phyloP scores from a whole-genome alignment of 164 flowering plant species.

The Cinnamomum micranthum region DNA sequence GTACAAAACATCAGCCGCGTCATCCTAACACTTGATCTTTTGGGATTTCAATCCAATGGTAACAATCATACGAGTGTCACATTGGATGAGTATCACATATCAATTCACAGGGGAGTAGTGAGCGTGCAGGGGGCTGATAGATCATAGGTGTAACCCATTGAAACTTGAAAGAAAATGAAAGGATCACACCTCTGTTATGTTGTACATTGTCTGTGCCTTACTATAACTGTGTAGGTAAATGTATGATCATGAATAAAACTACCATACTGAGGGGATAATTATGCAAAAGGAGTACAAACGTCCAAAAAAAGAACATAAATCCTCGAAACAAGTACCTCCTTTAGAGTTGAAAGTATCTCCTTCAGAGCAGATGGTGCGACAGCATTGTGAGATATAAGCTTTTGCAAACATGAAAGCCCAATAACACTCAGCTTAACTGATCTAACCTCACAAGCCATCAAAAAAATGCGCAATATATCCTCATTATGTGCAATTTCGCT shows the following conservation, averaged over 20 bases:
- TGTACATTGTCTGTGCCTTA: too few species aligned
- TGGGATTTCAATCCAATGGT: too few species aligned
- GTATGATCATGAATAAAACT: constrained; percentile 6
- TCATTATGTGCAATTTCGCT: constrained; percentile 83
- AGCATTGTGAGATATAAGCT: constrained; percentile 93
- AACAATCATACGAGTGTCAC: too few species aligned
- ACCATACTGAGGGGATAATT: background rate
- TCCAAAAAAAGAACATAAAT: background rate
- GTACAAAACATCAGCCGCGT: too few species aligned
- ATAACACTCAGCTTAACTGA: constrained; percentile 84
- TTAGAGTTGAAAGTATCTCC: constrained; percentile 78
- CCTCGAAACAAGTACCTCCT: constrained; percentile 56
- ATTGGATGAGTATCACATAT: too few species aligned
- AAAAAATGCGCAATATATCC: constrained; percentile 79
- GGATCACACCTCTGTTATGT: too few species aligned
- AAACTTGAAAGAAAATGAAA: too few species aligned
- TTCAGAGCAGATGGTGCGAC: constrained; percentile 73
- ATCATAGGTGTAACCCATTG: too few species aligned
- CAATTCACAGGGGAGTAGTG: too few species aligned
- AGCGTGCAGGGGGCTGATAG: too few species aligned
- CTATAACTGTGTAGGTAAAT: background rate
- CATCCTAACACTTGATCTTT: too few species aligned
- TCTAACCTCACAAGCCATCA: constrained; percentile 94
- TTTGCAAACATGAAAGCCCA: constrained; percentile 91
- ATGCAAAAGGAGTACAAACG: background rate